These are phyloP conservation scores for Amphirosellinia nigrospora DNA, from an alignment of 495 filamentous ascomycete genomes.

Conservation along the genomic window DNA sequence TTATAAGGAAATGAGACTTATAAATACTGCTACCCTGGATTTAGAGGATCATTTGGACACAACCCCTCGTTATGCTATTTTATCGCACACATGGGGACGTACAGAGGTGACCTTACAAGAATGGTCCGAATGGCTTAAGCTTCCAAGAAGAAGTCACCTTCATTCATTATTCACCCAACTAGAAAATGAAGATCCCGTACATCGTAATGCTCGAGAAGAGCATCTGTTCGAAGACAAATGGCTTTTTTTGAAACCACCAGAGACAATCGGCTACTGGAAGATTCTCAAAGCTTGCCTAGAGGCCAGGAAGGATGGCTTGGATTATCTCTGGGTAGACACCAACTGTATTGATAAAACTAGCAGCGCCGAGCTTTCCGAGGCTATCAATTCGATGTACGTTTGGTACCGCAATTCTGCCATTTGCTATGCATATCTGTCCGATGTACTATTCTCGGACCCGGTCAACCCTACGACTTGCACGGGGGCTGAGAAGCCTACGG, in stretches of 20 bases:
- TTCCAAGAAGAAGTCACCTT: not conserved
- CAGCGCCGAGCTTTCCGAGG: conserved; percentile 18
- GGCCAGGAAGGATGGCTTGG: conserved; percentile 20
- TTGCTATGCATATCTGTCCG: conserved; percentile 44
- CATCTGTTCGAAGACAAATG: not conserved
- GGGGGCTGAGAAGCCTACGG: not conserved
- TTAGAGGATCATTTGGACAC: conserved; percentile 12
- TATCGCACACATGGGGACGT: conserved; percentile 22
- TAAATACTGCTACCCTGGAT: conserved; percentile 12
- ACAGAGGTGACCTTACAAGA: conserved; percentile 18
- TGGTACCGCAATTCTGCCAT: conserved; percentile 40
- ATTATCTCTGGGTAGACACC: conserved; percentile 30
- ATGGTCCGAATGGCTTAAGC: not conserved
- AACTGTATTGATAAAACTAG: conserved; percentile 33
- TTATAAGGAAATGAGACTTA: conserved; percentile 17
- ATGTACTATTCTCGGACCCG: not conserved
- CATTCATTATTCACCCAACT: not conserved
- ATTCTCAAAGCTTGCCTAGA: conserved; percentile 23
- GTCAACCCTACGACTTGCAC: not conserved
- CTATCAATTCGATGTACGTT: conserved; percentile 26
- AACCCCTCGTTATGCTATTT: conserved; percentile 17
- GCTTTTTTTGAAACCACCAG: not conserved
- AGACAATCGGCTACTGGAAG: conserved; percentile 23
- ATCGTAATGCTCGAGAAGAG: not conserved
- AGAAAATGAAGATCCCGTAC: not conserved